Conservation (phyloP, 2,329 filamentous ascomycete genomes). For the Pseudogymnoascus sp. region DNA sequence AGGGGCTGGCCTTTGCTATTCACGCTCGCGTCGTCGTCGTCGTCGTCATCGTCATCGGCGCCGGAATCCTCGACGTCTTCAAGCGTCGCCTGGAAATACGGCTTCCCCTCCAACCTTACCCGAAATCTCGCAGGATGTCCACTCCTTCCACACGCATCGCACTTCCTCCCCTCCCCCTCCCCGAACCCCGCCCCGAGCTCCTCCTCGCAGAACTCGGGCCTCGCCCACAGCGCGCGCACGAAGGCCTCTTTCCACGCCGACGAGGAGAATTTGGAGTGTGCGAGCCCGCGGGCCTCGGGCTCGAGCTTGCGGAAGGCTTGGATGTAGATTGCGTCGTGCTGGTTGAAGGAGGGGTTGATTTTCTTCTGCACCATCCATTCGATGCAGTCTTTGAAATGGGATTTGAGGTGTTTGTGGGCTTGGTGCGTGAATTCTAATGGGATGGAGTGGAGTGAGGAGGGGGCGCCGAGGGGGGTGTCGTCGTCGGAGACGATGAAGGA, state of each 20-base stretch:
- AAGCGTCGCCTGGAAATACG: constrained; percentile 58
- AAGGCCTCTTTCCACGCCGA: constrained; percentile 62
- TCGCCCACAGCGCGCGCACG: constrained; percentile 52
- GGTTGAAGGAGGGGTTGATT: constrained; percentile 61
- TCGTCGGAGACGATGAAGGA: constrained; percentile 58
- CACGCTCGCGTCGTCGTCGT: constrained; percentile 26
- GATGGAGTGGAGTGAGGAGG: constrained; percentile 38
- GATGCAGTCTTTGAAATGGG: constrained; percentile 64
- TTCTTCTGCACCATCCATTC: constrained; percentile 78
- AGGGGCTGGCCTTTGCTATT: constrained; percentile 40
- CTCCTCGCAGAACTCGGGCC: constrained; percentile 51
- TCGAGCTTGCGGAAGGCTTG: constrained; percentile 64
- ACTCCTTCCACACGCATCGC: constrained; percentile 62
- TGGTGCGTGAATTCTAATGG: constrained; percentile 62
- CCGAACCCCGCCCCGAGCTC: constrained; percentile 33
- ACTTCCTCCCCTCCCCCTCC: constrained; percentile 40
- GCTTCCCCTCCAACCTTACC: constrained; percentile 53
- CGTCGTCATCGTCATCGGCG: constrained; percentile 29
- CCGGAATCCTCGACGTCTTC: constrained; percentile 49
- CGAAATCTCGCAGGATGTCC: constrained; percentile 59
- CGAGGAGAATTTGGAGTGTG: constrained; percentile 63
- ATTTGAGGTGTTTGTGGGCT: constrained; percentile 56
- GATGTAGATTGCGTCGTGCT: constrained; percentile 53
- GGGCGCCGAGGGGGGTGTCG: constrained; percentile 46
- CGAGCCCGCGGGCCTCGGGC: constrained; percentile 59